Conservation (phyloP, 1,284 basidiomycete species). For the Cystobasidium pallidum region DNA sequence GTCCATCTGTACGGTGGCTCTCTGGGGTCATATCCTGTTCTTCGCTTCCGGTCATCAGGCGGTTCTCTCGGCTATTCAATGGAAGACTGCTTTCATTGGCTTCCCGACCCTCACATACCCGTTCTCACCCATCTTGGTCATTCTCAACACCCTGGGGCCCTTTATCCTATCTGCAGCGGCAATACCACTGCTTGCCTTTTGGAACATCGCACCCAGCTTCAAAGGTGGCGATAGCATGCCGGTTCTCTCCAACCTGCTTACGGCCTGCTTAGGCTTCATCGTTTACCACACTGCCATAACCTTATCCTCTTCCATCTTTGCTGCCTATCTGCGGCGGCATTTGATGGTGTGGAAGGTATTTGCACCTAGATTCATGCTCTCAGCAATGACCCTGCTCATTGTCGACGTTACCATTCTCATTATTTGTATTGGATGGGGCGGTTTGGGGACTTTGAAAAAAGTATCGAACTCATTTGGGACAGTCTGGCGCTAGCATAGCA, state of each 20-base stretch:
- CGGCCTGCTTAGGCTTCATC: constrained; percentile 67
- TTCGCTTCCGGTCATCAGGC: constrained; percentile 91
- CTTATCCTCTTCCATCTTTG: constrained; percentile 71
- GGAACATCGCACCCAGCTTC: constrained; percentile 77
- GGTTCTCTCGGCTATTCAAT: constrained; percentile 85
- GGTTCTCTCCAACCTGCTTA: constrained; percentile 58
- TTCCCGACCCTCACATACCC: constrained; percentile 73
- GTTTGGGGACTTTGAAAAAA: constrained; percentile 37
- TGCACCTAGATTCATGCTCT: constrained; percentile 88
- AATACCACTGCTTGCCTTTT: constrained; percentile 74
- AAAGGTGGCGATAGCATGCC: constrained; percentile 50
- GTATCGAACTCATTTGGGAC: constrained; percentile 43
- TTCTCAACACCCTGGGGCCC: constrained; percentile 78
- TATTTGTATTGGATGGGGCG: constrained; percentile 43
- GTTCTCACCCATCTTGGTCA: constrained; percentile 74
- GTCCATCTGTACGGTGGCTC: constrained; percentile 71
- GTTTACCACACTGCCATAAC: constrained; percentile 72
- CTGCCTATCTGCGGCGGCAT: constrained; percentile 79
- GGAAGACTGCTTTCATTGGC: constrained; percentile 87
- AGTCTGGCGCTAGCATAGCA: constrained; percentile 37
- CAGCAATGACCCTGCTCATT: constrained; percentile 61
- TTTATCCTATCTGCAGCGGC: constrained; percentile 67
- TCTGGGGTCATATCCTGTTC: constrained; percentile 77
- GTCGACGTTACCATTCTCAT: constrained; percentile 60
- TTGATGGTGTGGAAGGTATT: constrained; percentile 99